Evolutionary conservation across 805 yeast genomes (phyloP).

Genomic region (Deakozyma indianensis): DNA sequence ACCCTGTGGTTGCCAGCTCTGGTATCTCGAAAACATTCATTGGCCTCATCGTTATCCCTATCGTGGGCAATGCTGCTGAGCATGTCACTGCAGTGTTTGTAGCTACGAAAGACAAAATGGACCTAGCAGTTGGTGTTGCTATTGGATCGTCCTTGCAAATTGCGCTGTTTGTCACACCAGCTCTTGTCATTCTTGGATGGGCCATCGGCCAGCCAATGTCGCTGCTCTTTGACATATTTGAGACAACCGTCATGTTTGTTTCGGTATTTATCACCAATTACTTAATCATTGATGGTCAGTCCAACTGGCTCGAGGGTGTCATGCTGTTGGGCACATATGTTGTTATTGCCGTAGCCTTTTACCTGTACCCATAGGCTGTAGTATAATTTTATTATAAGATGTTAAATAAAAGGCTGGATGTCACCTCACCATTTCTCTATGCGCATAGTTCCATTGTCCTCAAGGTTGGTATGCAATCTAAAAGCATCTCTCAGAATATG

Average conservation of each 20-base stretch:
- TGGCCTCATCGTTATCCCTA: constrained; percentile 86
- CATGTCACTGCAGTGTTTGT: constrained; percentile 94
- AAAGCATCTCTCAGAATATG: constrained; percentile 82
- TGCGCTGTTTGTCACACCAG: constrained; percentile 89
- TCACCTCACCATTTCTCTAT: constrained; percentile 53
- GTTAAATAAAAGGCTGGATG: too few species aligned
- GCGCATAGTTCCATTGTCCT: constrained; percentile 94
- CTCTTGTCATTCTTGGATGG: constrained; percentile 95
- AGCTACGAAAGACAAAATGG: constrained; percentile 94
- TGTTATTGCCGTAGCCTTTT: constrained; percentile 81
- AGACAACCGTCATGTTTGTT: constrained; percentile 81
- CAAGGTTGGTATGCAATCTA: constrained; percentile 85
- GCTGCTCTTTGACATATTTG: constrained; percentile 80
- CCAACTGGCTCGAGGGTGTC: constrained; percentile 94
- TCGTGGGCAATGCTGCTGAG: constrained; percentile 97
- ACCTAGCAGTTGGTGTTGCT: constrained; percentile 91
- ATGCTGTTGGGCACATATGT: constrained; percentile 79
- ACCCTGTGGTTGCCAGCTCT: constrained; percentile 66
- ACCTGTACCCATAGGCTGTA: constrained; percentile 58
- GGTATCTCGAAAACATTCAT: constrained; percentile 91
- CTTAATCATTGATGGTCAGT: constrained; percentile 82
- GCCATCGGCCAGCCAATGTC: constrained; percentile 80
- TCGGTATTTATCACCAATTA: constrained; percentile 81
- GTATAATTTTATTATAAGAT: too few species aligned
- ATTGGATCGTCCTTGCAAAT: constrained; percentile 93